Conservation (phyloP, 306 rosid species). For the Crotalaria pallida region DNA sequence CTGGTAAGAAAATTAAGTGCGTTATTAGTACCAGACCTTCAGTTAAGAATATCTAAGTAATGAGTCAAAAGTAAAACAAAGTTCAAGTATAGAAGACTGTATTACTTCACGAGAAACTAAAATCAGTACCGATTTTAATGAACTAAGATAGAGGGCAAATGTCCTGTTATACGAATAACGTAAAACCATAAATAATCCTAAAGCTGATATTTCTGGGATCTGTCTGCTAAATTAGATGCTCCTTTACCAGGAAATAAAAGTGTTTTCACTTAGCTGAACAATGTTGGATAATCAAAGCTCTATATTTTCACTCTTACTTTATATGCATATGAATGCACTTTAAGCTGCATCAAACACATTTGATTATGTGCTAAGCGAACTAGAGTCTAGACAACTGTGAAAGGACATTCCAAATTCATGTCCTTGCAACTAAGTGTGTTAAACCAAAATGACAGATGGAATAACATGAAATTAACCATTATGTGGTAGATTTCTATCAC, state of each 20-base stretch:
- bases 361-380: background rate
- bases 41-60: background rate
- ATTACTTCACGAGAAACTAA: background rate
- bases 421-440: background rate
- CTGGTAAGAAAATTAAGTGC: constrained; percentile 30
- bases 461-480: background rate
- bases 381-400: background rate
- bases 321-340: background rate
- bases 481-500: background rate
- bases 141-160: background rate
- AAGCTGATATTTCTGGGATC: background rate
- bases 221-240: background rate
- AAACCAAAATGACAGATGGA: background rate
- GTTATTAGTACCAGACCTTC: constrained; percentile 12
- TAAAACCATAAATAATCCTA: constrained; percentile 5
- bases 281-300: background rate
- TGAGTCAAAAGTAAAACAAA: constrained; percentile 8
- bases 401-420: constrained; percentile 9
- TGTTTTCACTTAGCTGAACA: background rate
- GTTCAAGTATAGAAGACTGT: constrained; percentile 1
- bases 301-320: background rate
- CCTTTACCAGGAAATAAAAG: background rate
- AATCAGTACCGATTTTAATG: background rate
- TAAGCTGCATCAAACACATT: constrained; percentile 4
- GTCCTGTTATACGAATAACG: background rate